Base-by-base conservation (phyloP, 2,329 filamentous ascomycete genomes). In the Epichloe bromicola region DNA sequence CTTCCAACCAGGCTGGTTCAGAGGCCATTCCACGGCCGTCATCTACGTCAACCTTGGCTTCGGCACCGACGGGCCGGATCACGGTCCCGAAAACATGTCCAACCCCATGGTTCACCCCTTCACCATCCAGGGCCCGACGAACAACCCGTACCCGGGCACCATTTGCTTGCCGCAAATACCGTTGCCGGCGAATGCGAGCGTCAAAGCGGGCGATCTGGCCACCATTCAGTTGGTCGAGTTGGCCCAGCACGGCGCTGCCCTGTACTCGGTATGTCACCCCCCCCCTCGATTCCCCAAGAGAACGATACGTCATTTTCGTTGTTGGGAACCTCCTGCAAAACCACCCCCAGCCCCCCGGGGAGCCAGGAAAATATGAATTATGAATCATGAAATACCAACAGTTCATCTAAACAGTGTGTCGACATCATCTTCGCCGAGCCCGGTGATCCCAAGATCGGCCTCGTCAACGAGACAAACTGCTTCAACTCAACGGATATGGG, bases 1-100 rank as follows among this genome's bases (percentile, higher is more conserved):
- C 47, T 77, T 96, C 61, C 91, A 97, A 64, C 93, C 93, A 0
- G 93, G 91, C 61, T 97, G 93, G 93, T 96, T 96, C 73, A 82
- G 83, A 53, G 93, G 93, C 56, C 93, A 97, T 66, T 67, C 78
- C 37, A 83, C 80, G 5, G 91, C 89, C 17, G 79, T 88, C 60
- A 76, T 95, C 64, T 95, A 95, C 70, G 74, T 97, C 70, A 97
- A 97, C 72, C 75, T 97, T 51, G 93, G 93, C 57, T 81, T 90
- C 57, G 88, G 87, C 57, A 88, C 77, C 36, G 74, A 77, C 10
- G 80, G 78, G 0, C 80, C 80, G 15, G 74, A 76, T 54, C 61
- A 67, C 53, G 80, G 85, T 7, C 91, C 93, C 1, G 67, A 70
- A 6, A 97, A 97, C 74, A 94, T 94, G 83, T 94, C 88, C 56